Evolutionary conservation across 805 yeast species (phyloP).

Genomic region (Zygosaccharomyces siamensis): DNA sequence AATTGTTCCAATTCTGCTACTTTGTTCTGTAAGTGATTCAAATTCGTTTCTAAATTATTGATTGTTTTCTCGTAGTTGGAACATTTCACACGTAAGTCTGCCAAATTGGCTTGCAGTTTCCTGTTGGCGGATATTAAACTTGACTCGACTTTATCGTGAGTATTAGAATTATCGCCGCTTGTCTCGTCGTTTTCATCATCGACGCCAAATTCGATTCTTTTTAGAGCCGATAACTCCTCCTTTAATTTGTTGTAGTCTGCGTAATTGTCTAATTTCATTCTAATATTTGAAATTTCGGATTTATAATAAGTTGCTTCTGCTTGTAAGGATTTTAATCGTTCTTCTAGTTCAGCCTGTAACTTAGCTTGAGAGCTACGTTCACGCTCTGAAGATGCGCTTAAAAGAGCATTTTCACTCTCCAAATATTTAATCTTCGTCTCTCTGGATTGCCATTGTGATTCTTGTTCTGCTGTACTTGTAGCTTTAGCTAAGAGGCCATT

Average conservation of each 20-base stretch:
- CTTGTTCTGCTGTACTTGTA: slow-evolving; percentile 43
- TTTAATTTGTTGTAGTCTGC: slow-evolving; percentile 78
- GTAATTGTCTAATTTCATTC: slow-evolving; percentile 45
- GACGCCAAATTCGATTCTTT: slow-evolving; percentile 70
- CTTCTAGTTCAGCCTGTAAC: slow-evolving; percentile 21
- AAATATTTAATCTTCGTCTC: slow-evolving; percentile 46
- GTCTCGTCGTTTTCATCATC: slow-evolving; percentile 36
- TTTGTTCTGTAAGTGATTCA: slow-evolving; percentile 36
- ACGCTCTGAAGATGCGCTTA: slow-evolving; percentile 32
- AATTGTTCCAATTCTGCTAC: slow-evolving; percentile 40
- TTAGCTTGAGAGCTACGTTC: slow-evolving; percentile 21
- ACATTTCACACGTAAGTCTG: slow-evolving; percentile 57
- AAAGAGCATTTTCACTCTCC: slow-evolving; percentile 61
- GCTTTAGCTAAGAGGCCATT: slow-evolving; percentile 58
- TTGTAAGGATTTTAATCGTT: slow-evolving; percentile 37
- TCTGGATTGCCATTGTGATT: slow-evolving; percentile 37
- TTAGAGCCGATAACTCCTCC: slow-evolving; percentile 64
- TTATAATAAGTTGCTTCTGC: slow-evolving; percentile 46
- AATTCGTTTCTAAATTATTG: slow-evolving; percentile 37
- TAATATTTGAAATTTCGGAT: slow-evolving; percentile 49
- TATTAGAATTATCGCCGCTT: slow-evolving; percentile 26
- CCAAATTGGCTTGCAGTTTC: slow-evolving; percentile 63
- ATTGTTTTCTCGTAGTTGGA: slow-evolving; percentile 43
- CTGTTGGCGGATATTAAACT: slow-evolving; percentile 66
- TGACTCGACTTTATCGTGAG: slow-evolving; percentile 43